A percentile compares a stretch with the other conserved stretches of the same genome.
phyloP scores from a whole-genome alignment of 2,329 filamentous ascomycete species.

The Arthrobotrys conoides region DNA sequence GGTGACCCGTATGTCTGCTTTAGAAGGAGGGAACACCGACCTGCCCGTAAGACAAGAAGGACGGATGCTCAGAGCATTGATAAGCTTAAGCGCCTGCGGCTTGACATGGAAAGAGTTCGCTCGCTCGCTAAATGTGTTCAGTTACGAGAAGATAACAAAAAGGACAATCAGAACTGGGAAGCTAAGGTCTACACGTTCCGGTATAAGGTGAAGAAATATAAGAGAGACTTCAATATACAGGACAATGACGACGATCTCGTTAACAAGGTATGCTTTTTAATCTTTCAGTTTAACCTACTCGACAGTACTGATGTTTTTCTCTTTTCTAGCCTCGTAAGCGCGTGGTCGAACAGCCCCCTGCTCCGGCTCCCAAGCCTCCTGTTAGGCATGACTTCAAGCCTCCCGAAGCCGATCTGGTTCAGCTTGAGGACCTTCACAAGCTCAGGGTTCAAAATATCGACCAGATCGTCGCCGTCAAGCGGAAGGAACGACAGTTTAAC shows the following conservation, averaged over 20 bases:
- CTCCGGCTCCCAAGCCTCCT: constrained; percentile 75
- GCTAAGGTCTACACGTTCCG: constrained; percentile 86
- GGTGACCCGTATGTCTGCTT: constrained; percentile 98
- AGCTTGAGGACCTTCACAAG: constrained; percentile 53
- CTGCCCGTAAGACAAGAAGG: constrained; percentile 93
- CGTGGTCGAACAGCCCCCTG: constrained; percentile 74
- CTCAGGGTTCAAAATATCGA: constrained; percentile 49
- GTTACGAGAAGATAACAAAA: constrained; percentile 83
- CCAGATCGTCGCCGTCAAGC: constrained; percentile 36
- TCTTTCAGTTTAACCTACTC: constrained; percentile 21
- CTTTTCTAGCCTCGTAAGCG: constrained; percentile 77
- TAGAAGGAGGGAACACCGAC: constrained; percentile 90
- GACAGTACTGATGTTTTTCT: constrained; percentile 63
- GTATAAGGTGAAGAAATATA: constrained; percentile 85
- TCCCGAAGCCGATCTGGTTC: constrained; percentile 65
- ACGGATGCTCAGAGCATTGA: constrained; percentile 94
- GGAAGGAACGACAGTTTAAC: constrained; percentile 49
- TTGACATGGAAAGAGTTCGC: constrained; percentile 90
- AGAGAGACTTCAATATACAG: constrained; percentile 89
- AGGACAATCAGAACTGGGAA: constrained; percentile 81
- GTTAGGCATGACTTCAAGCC: constrained; percentile 63
- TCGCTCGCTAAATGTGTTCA: constrained; percentile 83
- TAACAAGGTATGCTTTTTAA: constrained; percentile 79
- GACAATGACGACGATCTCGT: constrained; percentile 93
- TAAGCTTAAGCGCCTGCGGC: constrained; percentile 90